These are phyloP conservation scores for Wickerhamiella galacta DNA, from an alignment of 805 yeast species.

Conservation along the genomic window DNA sequence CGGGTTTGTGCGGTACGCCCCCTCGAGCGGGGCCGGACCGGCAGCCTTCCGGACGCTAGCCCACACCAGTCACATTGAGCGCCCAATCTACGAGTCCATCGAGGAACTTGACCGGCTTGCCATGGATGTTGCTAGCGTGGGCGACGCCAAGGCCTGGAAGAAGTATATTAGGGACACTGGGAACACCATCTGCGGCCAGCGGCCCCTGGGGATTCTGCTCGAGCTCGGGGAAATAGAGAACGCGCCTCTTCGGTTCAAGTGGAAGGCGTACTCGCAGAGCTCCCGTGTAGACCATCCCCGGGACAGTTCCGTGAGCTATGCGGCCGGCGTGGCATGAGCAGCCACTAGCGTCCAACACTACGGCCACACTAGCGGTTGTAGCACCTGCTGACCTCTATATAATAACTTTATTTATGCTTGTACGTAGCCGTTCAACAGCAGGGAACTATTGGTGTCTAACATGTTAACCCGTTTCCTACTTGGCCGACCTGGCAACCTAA, in stretches of 20 bases:
- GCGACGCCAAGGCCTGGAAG: slow-evolving; percentile 44
- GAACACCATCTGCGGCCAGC: slow-evolving; percentile 88
- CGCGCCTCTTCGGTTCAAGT: slow-evolving; percentile 29
- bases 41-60: slow-evolving; percentile 3
- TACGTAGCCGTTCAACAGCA: no score
- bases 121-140: slow-evolving; percentile 41
- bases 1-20: slow-evolving; percentile 35
- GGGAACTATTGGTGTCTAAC: no score
- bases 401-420: not conserved
- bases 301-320: slow-evolving; percentile 86
- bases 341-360: no score
- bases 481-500: no score
- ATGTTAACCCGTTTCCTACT: no score
- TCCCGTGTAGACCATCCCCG: slow-evolving; percentile 28
- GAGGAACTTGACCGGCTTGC: slow-evolving; percentile 56
- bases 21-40: slow-evolving; percentile 11
- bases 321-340: slow-evolving; percentile 64
- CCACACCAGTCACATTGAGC: slow-evolving; percentile 9
- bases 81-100: slow-evolving; percentile 55
- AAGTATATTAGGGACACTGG: slow-evolving; percentile 52
- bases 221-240: slow-evolving; percentile 30
- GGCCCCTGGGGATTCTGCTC: slow-evolving; percentile 55
- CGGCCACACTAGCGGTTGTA: no score
- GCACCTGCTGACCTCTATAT: no score
- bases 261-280: slow-evolving; percentile 77